phyloP scores from a whole-genome alignment of 768 basidiomycete genomes.

The Coprinopsis marcescibilis region DNA sequence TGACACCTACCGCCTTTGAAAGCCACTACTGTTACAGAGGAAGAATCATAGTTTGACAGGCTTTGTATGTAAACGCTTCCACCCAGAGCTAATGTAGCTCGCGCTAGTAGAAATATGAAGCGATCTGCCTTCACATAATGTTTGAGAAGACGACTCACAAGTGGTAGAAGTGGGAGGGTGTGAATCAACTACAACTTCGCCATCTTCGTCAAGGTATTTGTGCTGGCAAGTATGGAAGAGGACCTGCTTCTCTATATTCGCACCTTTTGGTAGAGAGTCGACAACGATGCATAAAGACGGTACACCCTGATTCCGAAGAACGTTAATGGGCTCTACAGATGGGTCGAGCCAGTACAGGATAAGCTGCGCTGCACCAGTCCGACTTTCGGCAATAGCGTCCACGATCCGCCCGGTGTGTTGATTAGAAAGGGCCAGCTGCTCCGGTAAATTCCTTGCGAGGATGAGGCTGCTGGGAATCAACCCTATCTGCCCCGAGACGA shows the following conservation, averaged over 20 bases:
- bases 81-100: not conserved
- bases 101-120: not conserved
- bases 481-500: slow-evolving; percentile 94
- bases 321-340: slow-evolving; percentile 26
- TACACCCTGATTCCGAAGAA: slow-evolving; percentile 26
- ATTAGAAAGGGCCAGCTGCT: slow-evolving; percentile 67
- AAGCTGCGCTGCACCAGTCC: slow-evolving; percentile 58
- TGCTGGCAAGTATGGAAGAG: slow-evolving; percentile 63
- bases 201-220: slow-evolving; percentile 39
- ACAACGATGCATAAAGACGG: slow-evolving; percentile 57
- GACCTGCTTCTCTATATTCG: slow-evolving; percentile 72
- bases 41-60: no score
- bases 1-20: not conserved
- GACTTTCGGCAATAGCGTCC: slow-evolving; percentile 49
- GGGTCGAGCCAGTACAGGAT: slow-evolving; percentile 70
- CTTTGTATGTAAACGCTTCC: no score
- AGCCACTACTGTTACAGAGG: not conserved
- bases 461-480: slow-evolving; percentile 70
- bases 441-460: slow-evolving; percentile 54
- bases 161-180: not conserved
- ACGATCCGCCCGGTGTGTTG: slow-evolving; percentile 78
- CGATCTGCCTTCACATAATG: not conserved
- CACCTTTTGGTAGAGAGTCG: slow-evolving; percentile 64
- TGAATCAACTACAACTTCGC: slow-evolving; percentile 28
- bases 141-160: not conserved